Conservation (phyloP, 352 stramenopile species). For the Pilasporangium apinafurcum region DNA sequence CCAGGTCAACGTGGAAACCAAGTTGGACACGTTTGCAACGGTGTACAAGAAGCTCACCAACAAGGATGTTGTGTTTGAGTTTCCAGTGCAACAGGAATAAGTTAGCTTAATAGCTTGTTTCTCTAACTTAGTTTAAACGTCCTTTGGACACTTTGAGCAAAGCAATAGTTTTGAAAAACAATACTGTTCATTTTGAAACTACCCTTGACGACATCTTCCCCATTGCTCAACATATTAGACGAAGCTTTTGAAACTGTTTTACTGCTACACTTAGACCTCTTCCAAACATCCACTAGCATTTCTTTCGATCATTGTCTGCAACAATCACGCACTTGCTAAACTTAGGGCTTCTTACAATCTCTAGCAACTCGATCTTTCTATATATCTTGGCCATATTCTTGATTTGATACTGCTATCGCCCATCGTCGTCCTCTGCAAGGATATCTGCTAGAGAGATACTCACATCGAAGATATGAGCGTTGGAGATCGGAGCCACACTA, state of each 20-base stretch:
- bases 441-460: slow-evolving; percentile 26
- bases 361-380: too few relatives aligned
- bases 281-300: too few relatives aligned
- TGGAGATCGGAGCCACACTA: slow-evolving; percentile 17
- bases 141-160: slow-evolving; percentile 6
- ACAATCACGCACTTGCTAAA: too few relatives aligned
- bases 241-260: slow-evolving; percentile 1
- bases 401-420: slow-evolving; percentile 42
- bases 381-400: neutral
- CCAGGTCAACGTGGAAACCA: slow-evolving; percentile 98
- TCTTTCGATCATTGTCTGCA: too few relatives aligned
- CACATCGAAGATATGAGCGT: slow-evolving; percentile 36
- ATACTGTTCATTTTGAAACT: slow-evolving; percentile 2
- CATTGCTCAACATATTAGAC: too few relatives aligned
- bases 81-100: slow-evolving; percentile 89
- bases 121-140: slow-evolving; percentile 1
- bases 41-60: slow-evolving; percentile 99
- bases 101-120: slow-evolving; percentile 16
- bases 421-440: slow-evolving; percentile 60
- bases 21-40: slow-evolving; percentile 98
- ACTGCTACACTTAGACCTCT: too few relatives aligned
- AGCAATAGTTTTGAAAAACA: neutral
- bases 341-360: too few relatives aligned
- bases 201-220: too few relatives aligned
- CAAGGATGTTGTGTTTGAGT: slow-evolving; percentile 99